Base-by-base conservation (phyloP, 495 filamentous ascomycete species). In the Talaromyces ruber region DNA sequence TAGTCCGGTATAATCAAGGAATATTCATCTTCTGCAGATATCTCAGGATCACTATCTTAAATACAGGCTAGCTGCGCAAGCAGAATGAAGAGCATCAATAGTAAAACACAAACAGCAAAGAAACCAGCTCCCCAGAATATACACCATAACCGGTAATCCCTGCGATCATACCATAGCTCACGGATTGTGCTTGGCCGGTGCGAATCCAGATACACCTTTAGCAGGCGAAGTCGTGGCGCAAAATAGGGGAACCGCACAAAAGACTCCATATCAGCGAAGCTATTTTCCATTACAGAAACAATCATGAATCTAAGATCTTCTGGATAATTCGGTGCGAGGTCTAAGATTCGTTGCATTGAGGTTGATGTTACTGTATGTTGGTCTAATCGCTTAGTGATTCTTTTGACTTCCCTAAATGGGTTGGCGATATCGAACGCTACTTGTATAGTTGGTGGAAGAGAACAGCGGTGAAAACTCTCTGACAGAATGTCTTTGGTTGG, bases 241-340 rank as follows among this genome's bases (percentile, higher is more conserved):
- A 60, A 60, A 52, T 60, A 60, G 25, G 43, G 32, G 4, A 60
- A 60, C 28, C 43, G 43, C 18, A 60, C 25, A 51, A 50, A 60
- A 4, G 43, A 50, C 28, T 60, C 58, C 43, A 24, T 60, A 30
- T 60, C 58, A 1, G 14, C 25, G 14, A 60, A 60, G 25, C 24
- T 50, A n/a, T 28, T 60, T 51, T 60, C 39, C 43, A 60, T 60
- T 50, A 52, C 11, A 9, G 58, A 60, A 34, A 25, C 26, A 30
- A 60, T 60, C 58, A 60, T 60, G 43, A 60, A 60, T 51, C n/a
- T 51, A 7, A 60, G 39, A 60, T 53, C 53, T 6, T 60, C 58
- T 30, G 58, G 58, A 51, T 51, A 60, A 50, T 50, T 50, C 24
- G 43, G 58, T 29, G 25, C 39, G n/a, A 60, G 43, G 3, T 60